Evolutionary conservation across 495 filamentous ascomycete species (phyloP), one percentile per base, ranked within the genome.

Genomic region (Astrothelium macrocarpum): DNA sequence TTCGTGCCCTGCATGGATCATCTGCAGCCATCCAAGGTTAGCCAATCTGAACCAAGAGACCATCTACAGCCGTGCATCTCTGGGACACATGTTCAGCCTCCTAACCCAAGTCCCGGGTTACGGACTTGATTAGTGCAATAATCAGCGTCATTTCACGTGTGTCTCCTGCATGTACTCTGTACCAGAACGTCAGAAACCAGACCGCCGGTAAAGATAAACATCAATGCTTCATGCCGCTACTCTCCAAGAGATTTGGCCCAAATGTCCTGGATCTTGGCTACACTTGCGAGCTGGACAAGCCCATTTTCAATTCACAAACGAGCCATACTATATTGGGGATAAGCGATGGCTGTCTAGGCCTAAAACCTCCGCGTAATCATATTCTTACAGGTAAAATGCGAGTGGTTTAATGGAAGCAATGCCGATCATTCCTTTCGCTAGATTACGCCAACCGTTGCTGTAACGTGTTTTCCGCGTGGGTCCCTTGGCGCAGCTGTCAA

Each of bases 391-490:
- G 16, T 56, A 25, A 26, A 56, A 56, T 20, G 49, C 49, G 10
- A 16, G 16, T 9, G 25, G 20, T 25, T 29, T 56, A 25, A 56
- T 20, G 29, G 23, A 29, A 16, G 11, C 20, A 56, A 12, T 2
- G 49, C 25, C 29, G 20, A 20, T 56, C 49, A 2, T 4, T 28
- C 16, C 49, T 28, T 16, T 28, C 16, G 49, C 49, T 28, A 28
- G 23, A 9, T 20, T 5, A 9, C 3, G 5, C 49, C 12, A 56
- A 9, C 12, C 23, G 12, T 56, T 9, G 5, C 29, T 26, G 49
- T 20, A 56, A 56, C 49, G 49, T 56, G 49, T 11, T 56, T 56
- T 25, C 49, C 49, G 49, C 49, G 49, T 56, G 49, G 49, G 34
- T 5, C 14, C 5, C 34, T 14, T 5, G 34, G 49, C 23, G 49